Evolutionary conservation across 1,139 yeast genomes (phyloP).

Genomic region (Suhomyces wounanorum): DNA sequence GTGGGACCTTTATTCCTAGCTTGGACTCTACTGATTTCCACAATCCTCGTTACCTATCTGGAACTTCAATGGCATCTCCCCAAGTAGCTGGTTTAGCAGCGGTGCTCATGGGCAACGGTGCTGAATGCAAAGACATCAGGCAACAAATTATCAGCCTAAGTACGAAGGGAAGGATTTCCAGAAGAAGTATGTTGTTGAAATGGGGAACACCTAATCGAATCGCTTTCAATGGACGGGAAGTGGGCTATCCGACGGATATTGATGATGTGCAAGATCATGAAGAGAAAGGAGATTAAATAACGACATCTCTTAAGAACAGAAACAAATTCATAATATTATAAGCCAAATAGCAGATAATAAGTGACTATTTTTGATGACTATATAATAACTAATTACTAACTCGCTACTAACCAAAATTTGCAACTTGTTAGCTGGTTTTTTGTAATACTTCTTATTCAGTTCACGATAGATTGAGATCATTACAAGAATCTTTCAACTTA

Average conservation of each 20-base stretch:
- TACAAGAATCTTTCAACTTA: too few relatives aligned
- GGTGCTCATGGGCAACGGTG: constrained; percentile 61
- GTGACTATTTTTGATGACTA: too few relatives aligned
- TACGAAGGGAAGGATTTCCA: constrained; percentile 38
- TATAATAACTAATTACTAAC: too few relatives aligned
- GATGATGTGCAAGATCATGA: background rate
- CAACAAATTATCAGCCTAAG: constrained; percentile 39
- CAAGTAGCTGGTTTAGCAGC: constrained; percentile 75
- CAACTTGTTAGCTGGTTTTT: too few relatives aligned
- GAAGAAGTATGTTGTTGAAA: constrained; percentile 30
- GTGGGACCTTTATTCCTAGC: constrained; percentile 69
- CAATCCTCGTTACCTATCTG: constrained; percentile 55
- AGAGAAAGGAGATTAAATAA: background rate
- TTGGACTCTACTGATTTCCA: constrained; percentile 28
- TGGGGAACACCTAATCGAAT: constrained; percentile 42
- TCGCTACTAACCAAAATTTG: too few relatives aligned
- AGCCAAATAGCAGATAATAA: too few relatives aligned
- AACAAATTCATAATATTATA: too few relatives aligned
- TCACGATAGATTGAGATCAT: too few relatives aligned
- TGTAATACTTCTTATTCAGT: too few relatives aligned
- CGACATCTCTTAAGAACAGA: background rate
- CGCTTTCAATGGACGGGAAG: constrained; percentile 36
- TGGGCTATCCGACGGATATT: background rate
- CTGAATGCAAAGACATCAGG: constrained; percentile 43
- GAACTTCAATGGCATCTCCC: constrained; percentile 91